Evolutionary conservation across 176 grass and related monocot species (phyloP), one percentile per base, ranked within the genome.

Genomic region (Ananas comosus): DNA sequence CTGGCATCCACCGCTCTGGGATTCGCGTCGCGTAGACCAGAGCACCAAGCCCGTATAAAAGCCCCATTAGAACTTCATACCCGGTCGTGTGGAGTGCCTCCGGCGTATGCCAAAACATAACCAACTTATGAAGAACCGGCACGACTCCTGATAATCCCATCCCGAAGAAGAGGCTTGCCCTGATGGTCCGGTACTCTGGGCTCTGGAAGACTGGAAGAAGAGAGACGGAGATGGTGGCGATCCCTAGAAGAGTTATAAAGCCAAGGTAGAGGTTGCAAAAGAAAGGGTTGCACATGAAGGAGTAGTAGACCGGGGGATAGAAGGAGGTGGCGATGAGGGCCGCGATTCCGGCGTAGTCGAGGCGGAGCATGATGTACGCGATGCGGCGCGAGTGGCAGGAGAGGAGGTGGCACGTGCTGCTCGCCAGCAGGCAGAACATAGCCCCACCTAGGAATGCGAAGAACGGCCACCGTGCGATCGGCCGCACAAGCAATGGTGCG

Each of bases 341-440:
- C 66, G 91, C 76, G 52, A 96, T 96, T 65, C 91, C 91, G 12
- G 87, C 91, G 59, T 96, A 96, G 63, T 96, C 87, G 58, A 96
- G 79, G 22, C 91, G 84, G 19, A 91, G 91, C 91, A 96, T 91
- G 19, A 96, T 87, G 72, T 91, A 96, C 0, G 91, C 83, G 64
- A 96, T 47, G 14, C 81, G 81, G 18, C 82, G 79, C 11, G 91
- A 96, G 74, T 96, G 91, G 49, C 91, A 96, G 14, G 91, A 96
- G 49, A 96, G 81, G 67, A 96, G 91, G 61, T 96, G 91, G 65
- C 91, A 96, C 5, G 79, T 78, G 23, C 91, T 96, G 61, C 91
- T 96, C n/a, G 91, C 87, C 23, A 96, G 86, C 51, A 96, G 87
- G 79, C 91, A 96, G 47, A 96, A 96, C 91, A 96, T 88, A 64